Evolutionary conservation across 352 stramenopile species (phyloP), one percentile per base, ranked within the genome.

Genomic region (Nannochloropsis limnetica): DNA sequence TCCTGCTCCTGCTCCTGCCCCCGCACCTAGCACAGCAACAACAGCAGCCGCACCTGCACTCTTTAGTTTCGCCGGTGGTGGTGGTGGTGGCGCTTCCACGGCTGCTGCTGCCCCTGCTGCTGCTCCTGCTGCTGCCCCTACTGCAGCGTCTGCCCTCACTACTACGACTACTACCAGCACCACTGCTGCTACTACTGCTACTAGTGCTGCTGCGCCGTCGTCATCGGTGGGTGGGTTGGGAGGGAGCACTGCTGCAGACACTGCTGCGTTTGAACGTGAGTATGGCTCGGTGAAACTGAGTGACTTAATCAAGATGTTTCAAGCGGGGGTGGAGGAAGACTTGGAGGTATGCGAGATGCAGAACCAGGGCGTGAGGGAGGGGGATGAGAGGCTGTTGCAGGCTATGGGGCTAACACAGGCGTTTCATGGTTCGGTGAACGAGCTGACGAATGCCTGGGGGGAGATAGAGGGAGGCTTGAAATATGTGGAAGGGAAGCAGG

Each of bases 401-500:
- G 61, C 17, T 5, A 14, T 29, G 22, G 61, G 25, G 8, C n/a
- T 74, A 8, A n/a, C 61, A 17, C 61, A 29, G 17, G 61, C 25
- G 1, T 29, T 23, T 25, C n/a, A 74, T 29, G 61, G n/a, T 6
- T 25, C 61, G 14, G 61, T 74, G 8, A 29, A 25, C 14, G 61
- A 74, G n/a, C 8, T 74, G 61, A 74, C n/a, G n/a, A 17, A 4
- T 9, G 61, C 61, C 61, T 74, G 61, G 61, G 61, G 61, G 61
- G 61, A 74, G 9, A 29, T 74, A 1, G 61, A 74, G 1, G 61
- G n/a, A 25, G 61, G 61, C 1, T 29, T 74, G 2, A 74, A 17
- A 6, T 74, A 74, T 74, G 17, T 74, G 3, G 61, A 74, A 74
- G 61, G 61, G 25, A 74, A 74, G 25, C 61, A 74, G 61, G 61